Conservation (phyloP, 73 alveolate species). For the Blepharisma stoltei region DNA sequence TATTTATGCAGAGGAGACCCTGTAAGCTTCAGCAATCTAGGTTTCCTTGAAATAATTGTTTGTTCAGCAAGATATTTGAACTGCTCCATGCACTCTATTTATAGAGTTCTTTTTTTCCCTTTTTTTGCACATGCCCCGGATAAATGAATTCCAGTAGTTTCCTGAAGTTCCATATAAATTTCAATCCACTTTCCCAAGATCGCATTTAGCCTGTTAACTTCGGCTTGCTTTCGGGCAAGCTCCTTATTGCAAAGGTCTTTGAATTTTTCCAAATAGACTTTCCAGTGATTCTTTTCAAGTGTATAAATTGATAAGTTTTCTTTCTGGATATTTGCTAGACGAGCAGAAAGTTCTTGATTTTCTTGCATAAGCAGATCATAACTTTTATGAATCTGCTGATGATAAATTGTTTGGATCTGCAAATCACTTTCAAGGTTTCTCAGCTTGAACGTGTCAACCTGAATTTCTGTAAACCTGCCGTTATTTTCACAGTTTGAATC, state of each 20-base stretch:
- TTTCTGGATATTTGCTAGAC: background rate
- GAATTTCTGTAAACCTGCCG: too few species aligned
- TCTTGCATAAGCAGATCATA: background rate
- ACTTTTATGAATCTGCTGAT: background rate
- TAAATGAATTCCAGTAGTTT: slow-evolving; percentile 13
- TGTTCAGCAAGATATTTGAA: slow-evolving; percentile 2
- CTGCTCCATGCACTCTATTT: background rate
- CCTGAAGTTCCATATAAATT: slow-evolving; percentile 35
- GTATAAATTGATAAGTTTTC: background rate
- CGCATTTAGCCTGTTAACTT: slow-evolving; percentile 38
- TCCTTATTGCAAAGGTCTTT: slow-evolving; percentile 37
- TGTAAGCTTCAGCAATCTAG: too few species aligned
- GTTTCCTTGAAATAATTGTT: background rate
- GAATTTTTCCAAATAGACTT: slow-evolving; percentile 34
- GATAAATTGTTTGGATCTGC: background rate
- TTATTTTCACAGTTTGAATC: too few species aligned
- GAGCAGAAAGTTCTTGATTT: background rate
- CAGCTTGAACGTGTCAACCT: background rate
- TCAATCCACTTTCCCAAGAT: slow-evolving; percentile 46
- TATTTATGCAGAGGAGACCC: too few species aligned
- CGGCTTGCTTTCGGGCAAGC: slow-evolving; percentile 38
- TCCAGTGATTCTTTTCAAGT: slow-evolving; percentile 37
- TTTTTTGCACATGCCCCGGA: background rate
- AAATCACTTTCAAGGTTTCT: background rate
- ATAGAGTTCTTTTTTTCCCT: background rate